A percentile compares a stretch with the other conserved stretches of the same genome.
Conservation (phyloP, 345 rosid genomes). For the Kernera saxatilis region DNA sequence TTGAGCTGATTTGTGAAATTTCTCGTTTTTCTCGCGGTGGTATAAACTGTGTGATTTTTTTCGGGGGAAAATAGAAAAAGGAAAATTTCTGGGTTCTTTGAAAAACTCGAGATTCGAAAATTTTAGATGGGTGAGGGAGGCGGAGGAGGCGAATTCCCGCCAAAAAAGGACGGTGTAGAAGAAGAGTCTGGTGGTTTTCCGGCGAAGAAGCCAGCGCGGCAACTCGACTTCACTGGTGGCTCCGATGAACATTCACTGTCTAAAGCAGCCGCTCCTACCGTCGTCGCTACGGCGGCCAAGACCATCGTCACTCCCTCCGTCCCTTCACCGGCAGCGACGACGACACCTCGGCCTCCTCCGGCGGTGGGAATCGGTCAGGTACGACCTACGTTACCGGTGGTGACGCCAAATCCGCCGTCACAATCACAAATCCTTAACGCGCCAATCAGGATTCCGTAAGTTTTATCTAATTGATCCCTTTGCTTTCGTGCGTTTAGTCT, state of each 20-base stretch:
- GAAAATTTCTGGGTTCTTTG: constrained; percentile 11
- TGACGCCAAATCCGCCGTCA: constrained; percentile 25
- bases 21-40: constrained; percentile 18
- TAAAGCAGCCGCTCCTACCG: constrained; percentile 18
- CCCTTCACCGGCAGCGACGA: constrained; percentile 11
- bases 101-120: constrained; percentile 25
- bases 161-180: constrained; percentile 50
- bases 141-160: constrained; percentile 69
- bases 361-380: constrained; percentile 17
- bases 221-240: constrained; percentile 81
- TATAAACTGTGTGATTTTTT: constrained; percentile 1
- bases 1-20: constrained; percentile 30
- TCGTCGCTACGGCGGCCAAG: neutral
- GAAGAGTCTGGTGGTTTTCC: constrained; percentile 42
- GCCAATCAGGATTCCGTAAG: constrained; percentile 56
- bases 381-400: constrained; percentile 29
- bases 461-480: neutral
- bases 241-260: constrained; percentile 46
- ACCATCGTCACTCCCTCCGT: neutral
- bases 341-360: constrained; percentile 19
- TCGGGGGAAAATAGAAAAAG: neutral
- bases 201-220: constrained; percentile 76
- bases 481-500: neutral
- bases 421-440: constrained; percentile 35
- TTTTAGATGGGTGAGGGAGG: constrained; percentile 57